A percentile compares a stretch with the other conserved stretches of the same genome.
Conservation (phyloP, 2,329 filamentous ascomycete species). For the Alternaria brassicae region DNA sequence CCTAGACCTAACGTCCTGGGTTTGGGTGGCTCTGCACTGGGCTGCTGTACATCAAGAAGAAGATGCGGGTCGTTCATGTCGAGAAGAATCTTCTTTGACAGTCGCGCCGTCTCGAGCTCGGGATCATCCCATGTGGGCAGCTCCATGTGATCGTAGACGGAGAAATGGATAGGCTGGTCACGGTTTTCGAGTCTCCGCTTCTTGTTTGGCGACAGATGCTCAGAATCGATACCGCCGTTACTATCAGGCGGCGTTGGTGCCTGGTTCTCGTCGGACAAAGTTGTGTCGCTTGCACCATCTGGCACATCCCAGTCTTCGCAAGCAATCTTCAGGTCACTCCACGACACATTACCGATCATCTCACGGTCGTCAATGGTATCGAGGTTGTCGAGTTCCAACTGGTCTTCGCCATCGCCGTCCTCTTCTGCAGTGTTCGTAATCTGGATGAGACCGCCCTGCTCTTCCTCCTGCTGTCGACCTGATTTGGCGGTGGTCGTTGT, state of each 20-base stretch:
- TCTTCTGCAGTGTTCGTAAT: conserved; percentile 54
- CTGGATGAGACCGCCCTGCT: conserved; percentile 64
- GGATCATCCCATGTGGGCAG: conserved; percentile 80
- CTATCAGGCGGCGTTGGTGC: conserved; percentile 37
- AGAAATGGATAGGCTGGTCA: conserved; percentile 36
- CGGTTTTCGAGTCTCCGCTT: conserved; percentile 65
- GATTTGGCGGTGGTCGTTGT: conserved; percentile 59
- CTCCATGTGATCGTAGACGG: conserved; percentile 47
- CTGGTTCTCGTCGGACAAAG: conserved; percentile 39
- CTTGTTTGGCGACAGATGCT: conserved; percentile 57
- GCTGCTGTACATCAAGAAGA: conserved; percentile 78
- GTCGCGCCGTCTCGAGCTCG: conserved; percentile 72
- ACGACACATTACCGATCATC: conserved; percentile 74
- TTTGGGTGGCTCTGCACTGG: conserved; percentile 68
- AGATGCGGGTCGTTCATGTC: conserved; percentile 90
- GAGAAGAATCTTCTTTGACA: conserved; percentile 79
- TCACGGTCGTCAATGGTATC: conserved; percentile 67
- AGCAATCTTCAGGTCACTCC: conserved; percentile 82
- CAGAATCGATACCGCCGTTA: conserved; percentile 34
- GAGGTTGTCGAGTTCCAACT: conserved; percentile 57
- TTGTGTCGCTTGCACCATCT: conserved; percentile 36
- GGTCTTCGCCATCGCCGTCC: conserved; percentile 53
- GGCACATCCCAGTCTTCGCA: conserved; percentile 84
- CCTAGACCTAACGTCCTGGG: conserved; percentile 58
- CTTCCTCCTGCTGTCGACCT: conserved; percentile 55